Conservation (phyloP, 2,329 filamentous ascomycete species). For the Didymella lethalis region DNA sequence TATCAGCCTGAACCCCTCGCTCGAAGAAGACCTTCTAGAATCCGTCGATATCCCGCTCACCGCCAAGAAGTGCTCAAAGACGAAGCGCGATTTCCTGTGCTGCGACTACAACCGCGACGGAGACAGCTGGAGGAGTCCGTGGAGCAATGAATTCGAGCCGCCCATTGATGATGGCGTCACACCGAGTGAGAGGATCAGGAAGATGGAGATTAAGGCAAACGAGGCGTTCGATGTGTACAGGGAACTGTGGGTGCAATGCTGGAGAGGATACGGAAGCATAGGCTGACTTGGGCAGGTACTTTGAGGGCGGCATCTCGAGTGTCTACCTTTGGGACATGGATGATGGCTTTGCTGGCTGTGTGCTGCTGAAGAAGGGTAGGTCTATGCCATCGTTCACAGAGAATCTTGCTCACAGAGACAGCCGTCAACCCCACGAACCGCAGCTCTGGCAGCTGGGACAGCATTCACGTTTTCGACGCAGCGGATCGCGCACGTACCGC, state of each 20-base stretch:
- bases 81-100: constrained; percentile 92
- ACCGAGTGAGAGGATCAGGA: constrained; percentile 87
- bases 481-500: constrained; percentile 89
- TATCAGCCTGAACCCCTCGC: constrained; percentile 84
- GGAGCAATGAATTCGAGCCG: constrained; percentile 98
- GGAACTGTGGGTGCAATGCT: constrained; percentile 68
- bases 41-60: constrained; percentile 96
- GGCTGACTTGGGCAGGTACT: constrained; percentile 66
- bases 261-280: background rate
- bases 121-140: constrained; percentile 96
- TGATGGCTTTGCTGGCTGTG: constrained; percentile 95
- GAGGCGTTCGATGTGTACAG: constrained; percentile 97
- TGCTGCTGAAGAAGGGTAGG: constrained; percentile 91
- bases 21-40: constrained; percentile 96
- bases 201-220: constrained; percentile 93
- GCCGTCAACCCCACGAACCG: constrained; percentile 71
- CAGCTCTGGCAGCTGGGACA: constrained; percentile 90
- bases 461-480: constrained; percentile 97
- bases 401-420: constrained; percentile 50
- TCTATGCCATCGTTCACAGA: constrained; percentile 17
- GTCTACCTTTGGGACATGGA: constrained; percentile 99
- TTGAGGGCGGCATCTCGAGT: constrained; percentile 93
- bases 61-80: constrained; percentile 83
- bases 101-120: constrained; percentile 99
- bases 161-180: constrained; percentile 84